Base-by-base conservation (phyloP, 164 flowering plant genomes). In the Amborella trichopoda region DNA sequence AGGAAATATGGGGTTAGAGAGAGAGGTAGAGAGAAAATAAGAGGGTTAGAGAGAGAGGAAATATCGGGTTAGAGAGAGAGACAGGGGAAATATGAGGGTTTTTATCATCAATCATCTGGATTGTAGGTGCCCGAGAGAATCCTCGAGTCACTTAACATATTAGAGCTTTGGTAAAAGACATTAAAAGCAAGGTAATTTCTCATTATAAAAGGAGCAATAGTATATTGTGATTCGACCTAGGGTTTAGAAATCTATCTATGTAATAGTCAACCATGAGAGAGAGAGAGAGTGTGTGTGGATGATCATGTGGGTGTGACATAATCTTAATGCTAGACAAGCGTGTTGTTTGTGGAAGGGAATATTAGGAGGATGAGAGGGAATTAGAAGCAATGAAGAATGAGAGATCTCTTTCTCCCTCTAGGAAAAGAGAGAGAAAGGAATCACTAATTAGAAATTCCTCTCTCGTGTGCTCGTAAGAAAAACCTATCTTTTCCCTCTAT, bases 291-390 rank as follows among this genome's bases (percentile, higher is more conserved):
- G 42, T 5, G 52, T 4, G 40, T 38, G 41, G 40, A 32, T 11
- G 49, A 61, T 66, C 74, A 78, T 69, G 79, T 71, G 77, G 46
- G 62, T 59, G 59, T 55, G 74, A 69, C 73, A 73, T 58, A 64
- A 67, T 70, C 62, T 59, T 47, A 59, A 64, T 56, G 61, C 61
- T 69, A 59, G 71, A 73, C 75, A 75, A 70, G 60, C 70, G 63
- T 65, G 75, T 61, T 64, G 62, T 67, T 58, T 64, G 64, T 67
- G 67, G 72, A 55, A 73, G 66, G 60, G 86, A 77, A 81, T 81
- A 78, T 82, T 73, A 70, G 83, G 86, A 77, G 76, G 43, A 72
- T 73, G 80, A 68, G 64, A 65, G 75, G 77, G 83, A 76, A 73
- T 72, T 67, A 70, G 75, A 75, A 74, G 73, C n/a, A n/a, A n/a